Conservation (phyloP, 129 eudicot species). For the Escallonia herrerae region DNA sequence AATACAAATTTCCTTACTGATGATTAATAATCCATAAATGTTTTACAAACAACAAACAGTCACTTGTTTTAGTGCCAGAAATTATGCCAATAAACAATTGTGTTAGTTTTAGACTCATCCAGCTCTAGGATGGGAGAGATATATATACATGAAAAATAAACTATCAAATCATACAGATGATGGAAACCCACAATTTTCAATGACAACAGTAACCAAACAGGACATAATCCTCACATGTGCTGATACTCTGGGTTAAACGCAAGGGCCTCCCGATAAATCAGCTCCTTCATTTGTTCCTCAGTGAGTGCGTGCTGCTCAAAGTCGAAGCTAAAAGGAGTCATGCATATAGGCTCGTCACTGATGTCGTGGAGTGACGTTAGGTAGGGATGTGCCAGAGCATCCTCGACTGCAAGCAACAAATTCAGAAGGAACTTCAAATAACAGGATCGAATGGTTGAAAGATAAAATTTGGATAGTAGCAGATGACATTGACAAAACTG, state of each 20-base stretch:
- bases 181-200: neutral
- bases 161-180: neutral
- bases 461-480: neutral
- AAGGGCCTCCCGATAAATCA: constrained; percentile 70
- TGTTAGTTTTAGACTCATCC: neutral
- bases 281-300: constrained; percentile 87
- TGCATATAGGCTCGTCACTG: constrained; percentile 73
- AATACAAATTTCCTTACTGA: no score
- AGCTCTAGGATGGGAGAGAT: constrained; percentile 3
- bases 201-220: constrained; percentile 28
- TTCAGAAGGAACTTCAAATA: neutral
- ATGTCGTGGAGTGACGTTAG: constrained; percentile 70
- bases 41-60: no score
- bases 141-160: constrained; percentile 3
- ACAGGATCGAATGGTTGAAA: neutral
- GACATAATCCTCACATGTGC: constrained; percentile 25
- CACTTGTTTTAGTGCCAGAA: neutral
- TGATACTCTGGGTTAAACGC: constrained; percentile 77
- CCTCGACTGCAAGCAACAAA: constrained; percentile 61
- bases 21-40: no score
- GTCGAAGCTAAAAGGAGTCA: constrained; percentile 70
- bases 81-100: constrained; percentile 8
- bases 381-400: constrained; percentile 78
- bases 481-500: no score
- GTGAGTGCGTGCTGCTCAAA: constrained; percentile 75